A percentile compares a stretch with the other conserved stretches of the same genome.
Evolutionary conservation across 2,329 filamentous ascomycete species (phyloP).

Genomic region (Teratosphaeria pseudoeucalypti): DNA sequence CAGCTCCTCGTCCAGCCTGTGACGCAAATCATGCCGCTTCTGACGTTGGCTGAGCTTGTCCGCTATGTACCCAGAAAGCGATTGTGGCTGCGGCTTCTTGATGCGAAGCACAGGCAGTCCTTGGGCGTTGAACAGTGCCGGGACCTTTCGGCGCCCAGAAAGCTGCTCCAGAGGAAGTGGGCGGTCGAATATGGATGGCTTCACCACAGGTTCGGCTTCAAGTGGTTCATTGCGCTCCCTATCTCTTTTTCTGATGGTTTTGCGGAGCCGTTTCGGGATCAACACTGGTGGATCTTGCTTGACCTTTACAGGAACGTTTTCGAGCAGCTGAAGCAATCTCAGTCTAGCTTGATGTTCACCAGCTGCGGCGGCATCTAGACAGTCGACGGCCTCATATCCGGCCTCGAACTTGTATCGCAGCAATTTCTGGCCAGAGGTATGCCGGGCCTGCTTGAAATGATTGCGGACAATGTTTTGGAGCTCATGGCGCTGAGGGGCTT

Average conservation of each 20-base stretch:
- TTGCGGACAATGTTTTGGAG: constrained; percentile 50
- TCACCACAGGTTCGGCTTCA: not conserved
- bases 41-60: constrained; percentile 40
- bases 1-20: constrained; percentile 33
- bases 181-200: constrained; percentile 12
- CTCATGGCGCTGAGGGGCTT: constrained; percentile 27
- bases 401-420: constrained; percentile 52
- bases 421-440: constrained; percentile 49
- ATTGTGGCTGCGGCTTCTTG: constrained; percentile 52
- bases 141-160: constrained; percentile 46
- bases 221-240: not conserved
- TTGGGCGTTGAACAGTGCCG: constrained; percentile 45
- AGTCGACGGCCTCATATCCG: constrained; percentile 51
- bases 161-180: constrained; percentile 28
- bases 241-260: not conserved
- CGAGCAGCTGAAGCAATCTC: constrained; percentile 19
- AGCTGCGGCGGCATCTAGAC: constrained; percentile 31
- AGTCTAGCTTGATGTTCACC: constrained; percentile 20
- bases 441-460: constrained; percentile 51
- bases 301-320: constrained; percentile 13
- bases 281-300: constrained; percentile 9
- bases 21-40: constrained; percentile 29
- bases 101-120: constrained; percentile 54
- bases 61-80: constrained; percentile 49
- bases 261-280: not conserved